Evolutionary conservation across 306 rosid genomes (phyloP).

Genomic region (Prunus mume): DNA sequence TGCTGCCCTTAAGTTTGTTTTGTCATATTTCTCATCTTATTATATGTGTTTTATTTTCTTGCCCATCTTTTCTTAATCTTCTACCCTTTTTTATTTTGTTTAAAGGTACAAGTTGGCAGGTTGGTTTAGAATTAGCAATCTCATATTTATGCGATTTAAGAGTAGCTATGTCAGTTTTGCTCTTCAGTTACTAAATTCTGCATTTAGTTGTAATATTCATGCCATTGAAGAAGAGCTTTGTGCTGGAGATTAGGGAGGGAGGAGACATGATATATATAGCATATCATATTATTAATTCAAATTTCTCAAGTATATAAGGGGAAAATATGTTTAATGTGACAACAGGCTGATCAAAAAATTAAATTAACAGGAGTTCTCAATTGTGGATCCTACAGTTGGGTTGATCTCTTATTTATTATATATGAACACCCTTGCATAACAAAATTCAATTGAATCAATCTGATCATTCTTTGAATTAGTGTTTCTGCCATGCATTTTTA

Average conservation of each 20-base stretch:
- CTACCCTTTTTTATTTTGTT: slow-evolving; percentile 46
- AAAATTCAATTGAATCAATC: background rate
- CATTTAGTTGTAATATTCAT: background rate
- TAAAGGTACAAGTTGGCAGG: slow-evolving; percentile 55
- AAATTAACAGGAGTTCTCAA: too few relatives aligned
- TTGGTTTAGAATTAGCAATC: slow-evolving; percentile 56
- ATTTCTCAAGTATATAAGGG: too few relatives aligned
- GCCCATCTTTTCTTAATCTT: slow-evolving; percentile 29
- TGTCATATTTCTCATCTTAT: slow-evolving; percentile 40
- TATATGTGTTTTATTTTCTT: slow-evolving; percentile 46
- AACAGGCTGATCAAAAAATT: too few relatives aligned
- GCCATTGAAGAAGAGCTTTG: too few relatives aligned
- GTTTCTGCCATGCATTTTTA: background rate
- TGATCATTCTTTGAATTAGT: background rate
- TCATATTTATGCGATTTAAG: slow-evolving; percentile 45
- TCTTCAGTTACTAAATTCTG: slow-evolving; percentile 15
- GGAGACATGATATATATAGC: too few relatives aligned
- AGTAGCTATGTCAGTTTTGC: slow-evolving; percentile 38
- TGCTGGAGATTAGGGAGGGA: too few relatives aligned
- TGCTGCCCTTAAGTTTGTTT: slow-evolving; percentile 42
- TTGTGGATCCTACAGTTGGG: too few relatives aligned
- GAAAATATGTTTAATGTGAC: too few relatives aligned
- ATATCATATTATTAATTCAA: too few relatives aligned
- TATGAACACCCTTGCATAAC: background rate
- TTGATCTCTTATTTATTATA: too few relatives aligned